phyloP scores from a whole-genome alignment of 345 rosid genomes.

The Salix caprea region DNA sequence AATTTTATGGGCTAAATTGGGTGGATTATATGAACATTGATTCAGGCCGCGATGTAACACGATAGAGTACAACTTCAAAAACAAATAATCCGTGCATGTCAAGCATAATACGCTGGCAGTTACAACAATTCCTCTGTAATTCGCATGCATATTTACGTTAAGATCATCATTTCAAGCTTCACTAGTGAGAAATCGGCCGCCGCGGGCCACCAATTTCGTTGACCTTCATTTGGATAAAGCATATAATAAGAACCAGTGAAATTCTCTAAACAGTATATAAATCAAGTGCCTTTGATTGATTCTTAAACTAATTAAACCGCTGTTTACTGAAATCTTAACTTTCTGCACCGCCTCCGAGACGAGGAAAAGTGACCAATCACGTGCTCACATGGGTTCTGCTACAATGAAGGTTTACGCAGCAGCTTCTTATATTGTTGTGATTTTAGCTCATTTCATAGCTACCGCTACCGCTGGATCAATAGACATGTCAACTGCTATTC shows the following conservation, averaged over 20 bases:
- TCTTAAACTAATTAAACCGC: slow-evolving; percentile 22
- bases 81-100: not conserved
- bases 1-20: not conserved
- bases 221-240: slow-evolving; percentile 6
- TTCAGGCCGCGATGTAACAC: not conserved
- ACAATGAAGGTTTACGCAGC: slow-evolving; percentile 16
- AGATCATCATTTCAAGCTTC: slow-evolving; percentile 25
- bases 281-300: slow-evolving; percentile 16
- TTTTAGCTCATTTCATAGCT: slow-evolving; percentile 26
- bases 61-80: not conserved
- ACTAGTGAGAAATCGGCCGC: slow-evolving; percentile 39
- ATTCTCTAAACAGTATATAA: slow-evolving; percentile 13
- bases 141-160: slow-evolving; percentile 1
- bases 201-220: slow-evolving; percentile 18
- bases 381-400: slow-evolving; percentile 28
- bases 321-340: slow-evolving; percentile 5
- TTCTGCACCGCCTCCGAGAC: slow-evolving; percentile 30
- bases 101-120: not conserved
- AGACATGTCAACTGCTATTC: slow-evolving; percentile 37
- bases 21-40: not conserved
- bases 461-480: slow-evolving; percentile 1
- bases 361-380: not conserved
- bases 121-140: not conserved
- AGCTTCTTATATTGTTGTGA: not conserved
- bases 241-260: not conserved